These are phyloP conservation scores for Sordariomycetes sp. DNA, from an alignment of 2,329 filamentous ascomycete species.

Conservation along the genomic window DNA sequence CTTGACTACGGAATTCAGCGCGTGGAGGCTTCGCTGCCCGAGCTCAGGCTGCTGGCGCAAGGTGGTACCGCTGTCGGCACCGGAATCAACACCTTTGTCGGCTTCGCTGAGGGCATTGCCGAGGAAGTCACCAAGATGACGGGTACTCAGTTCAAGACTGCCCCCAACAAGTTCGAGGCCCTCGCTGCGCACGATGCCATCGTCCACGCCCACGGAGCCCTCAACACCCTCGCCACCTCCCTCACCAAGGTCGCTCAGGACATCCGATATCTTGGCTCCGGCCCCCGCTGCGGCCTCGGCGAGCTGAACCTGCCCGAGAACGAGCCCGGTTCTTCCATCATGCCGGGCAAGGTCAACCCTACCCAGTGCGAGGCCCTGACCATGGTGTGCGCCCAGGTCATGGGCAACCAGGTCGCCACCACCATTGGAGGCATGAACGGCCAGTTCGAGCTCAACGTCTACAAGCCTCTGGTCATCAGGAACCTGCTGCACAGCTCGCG, in stretches of 20 bases:
- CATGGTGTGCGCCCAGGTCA: constrained; percentile 96
- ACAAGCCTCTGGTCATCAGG: constrained; percentile 93
- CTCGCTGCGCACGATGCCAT: constrained; percentile 93
- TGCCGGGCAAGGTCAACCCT: constrained; percentile 99
- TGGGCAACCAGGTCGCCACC: constrained; percentile 90
- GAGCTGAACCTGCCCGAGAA: constrained; percentile 94
- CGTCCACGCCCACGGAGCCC: constrained; percentile 83
- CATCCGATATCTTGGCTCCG: constrained; percentile 92
- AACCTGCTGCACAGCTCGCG: constrained; percentile 90
- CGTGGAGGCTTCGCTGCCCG: constrained; percentile 72
- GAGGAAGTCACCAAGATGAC: constrained; percentile 88
- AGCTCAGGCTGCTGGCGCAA: constrained; percentile 81
- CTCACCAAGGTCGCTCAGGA: constrained; percentile 98
- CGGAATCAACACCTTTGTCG: constrained; percentile 93
- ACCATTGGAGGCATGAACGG: constrained; percentile 95
- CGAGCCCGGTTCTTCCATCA: constrained; percentile 95
- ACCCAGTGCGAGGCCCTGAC: constrained; percentile 97
- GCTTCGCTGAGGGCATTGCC: constrained; percentile 90
- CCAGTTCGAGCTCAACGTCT: constrained; percentile 98
- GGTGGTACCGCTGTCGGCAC: constrained; percentile 96
- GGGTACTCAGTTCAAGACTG: constrained; percentile 86
- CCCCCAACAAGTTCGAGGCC: constrained; percentile 98
- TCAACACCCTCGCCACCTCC: constrained; percentile 86
- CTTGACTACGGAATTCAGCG: constrained; percentile 85
- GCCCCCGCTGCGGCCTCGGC: constrained; percentile 88